These are phyloP conservation scores for Kingdonia uniflora DNA, from an alignment of 164 flowering plant genomes.

Conservation along the genomic window DNA sequence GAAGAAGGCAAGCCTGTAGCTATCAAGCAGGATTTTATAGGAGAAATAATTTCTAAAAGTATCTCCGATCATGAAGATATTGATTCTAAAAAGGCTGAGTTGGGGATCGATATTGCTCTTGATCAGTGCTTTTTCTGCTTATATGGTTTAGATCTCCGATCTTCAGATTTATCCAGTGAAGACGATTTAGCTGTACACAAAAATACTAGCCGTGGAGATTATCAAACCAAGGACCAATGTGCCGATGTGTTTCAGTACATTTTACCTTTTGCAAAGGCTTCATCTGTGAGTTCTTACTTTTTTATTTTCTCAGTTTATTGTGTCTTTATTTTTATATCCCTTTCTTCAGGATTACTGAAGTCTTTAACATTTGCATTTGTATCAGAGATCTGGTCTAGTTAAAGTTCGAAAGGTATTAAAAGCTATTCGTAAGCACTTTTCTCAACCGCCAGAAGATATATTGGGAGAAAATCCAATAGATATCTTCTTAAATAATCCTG, in stretches of 20 bases:
- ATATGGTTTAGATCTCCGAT: slow-evolving; percentile 89
- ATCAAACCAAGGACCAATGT: slow-evolving; percentile 95
- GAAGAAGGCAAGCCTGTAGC: slow-evolving; percentile 16
- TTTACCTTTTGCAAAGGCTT: slow-evolving; percentile 83
- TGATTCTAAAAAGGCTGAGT: slow-evolving; percentile 74
- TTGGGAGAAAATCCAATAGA: slow-evolving; percentile 63
- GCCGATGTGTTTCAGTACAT: slow-evolving; percentile 93
- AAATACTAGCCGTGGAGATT: slow-evolving; percentile 90
- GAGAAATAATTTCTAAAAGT: slow-evolving; percentile 9
- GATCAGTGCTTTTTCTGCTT: slow-evolving; percentile 96
- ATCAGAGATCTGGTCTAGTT: slow-evolving; percentile 73
- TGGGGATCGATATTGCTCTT: slow-evolving; percentile 69
- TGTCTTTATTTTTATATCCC: neutral
- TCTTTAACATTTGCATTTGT: no score
- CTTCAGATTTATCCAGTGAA: slow-evolving; percentile 69
- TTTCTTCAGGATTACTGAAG: no score
- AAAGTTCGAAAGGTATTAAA: slow-evolving; percentile 90
- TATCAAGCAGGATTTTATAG: neutral
- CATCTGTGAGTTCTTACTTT: slow-evolving; percentile 61
- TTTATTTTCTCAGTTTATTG: neutral
- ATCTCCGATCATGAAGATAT: slow-evolving; percentile 32
- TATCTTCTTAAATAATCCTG: slow-evolving; percentile 69
- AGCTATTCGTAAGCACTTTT: slow-evolving; percentile 88
- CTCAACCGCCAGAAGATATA: slow-evolving; percentile 77
- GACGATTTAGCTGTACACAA: slow-evolving; percentile 83